phyloP scores from a whole-genome alignment of 306 rosid genomes.

The Inga laurina region DNA sequence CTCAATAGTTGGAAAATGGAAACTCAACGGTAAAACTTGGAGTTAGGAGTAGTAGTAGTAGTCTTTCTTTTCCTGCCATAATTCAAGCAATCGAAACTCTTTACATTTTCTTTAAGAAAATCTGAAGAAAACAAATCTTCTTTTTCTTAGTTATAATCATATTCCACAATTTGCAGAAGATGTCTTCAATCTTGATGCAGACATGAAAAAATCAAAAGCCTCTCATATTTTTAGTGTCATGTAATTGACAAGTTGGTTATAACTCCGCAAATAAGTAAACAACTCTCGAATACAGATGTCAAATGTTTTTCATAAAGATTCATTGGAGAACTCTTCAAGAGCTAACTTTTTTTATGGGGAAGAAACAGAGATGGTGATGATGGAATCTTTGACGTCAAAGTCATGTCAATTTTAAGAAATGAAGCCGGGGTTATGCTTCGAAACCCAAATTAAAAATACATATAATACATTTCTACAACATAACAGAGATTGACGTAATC shows the following conservation, averaged over 20 bases:
- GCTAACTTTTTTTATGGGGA: not conserved
- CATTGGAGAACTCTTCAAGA: not conserved
- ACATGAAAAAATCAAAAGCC: not conserved
- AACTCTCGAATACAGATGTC: not conserved
- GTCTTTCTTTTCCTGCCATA: not conserved
- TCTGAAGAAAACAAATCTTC: not conserved
- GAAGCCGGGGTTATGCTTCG: not conserved
- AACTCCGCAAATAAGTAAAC: not conserved
- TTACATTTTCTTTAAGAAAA: not conserved
- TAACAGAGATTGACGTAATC: not conserved
- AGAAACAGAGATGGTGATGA: not conserved
- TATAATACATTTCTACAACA: constrained; percentile 9
- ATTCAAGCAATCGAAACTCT: not conserved
- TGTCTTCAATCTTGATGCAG: not conserved
- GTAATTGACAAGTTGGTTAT: not conserved
- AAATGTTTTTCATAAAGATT: not conserved
- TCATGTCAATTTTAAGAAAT: not conserved
- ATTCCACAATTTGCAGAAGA: not conserved
- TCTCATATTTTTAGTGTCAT: not conserved
- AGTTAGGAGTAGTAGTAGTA: not conserved
- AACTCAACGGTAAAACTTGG: not conserved
- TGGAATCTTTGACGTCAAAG: not conserved
- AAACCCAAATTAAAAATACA: not conserved
- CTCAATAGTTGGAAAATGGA: not conserved
- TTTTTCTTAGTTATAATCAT: not conserved